Evolutionary conservation across 2,329 filamentous ascomycete genomes (phyloP), one percentile per base, ranked within the genome.

Genomic region (Penicillium sp.): DNA sequence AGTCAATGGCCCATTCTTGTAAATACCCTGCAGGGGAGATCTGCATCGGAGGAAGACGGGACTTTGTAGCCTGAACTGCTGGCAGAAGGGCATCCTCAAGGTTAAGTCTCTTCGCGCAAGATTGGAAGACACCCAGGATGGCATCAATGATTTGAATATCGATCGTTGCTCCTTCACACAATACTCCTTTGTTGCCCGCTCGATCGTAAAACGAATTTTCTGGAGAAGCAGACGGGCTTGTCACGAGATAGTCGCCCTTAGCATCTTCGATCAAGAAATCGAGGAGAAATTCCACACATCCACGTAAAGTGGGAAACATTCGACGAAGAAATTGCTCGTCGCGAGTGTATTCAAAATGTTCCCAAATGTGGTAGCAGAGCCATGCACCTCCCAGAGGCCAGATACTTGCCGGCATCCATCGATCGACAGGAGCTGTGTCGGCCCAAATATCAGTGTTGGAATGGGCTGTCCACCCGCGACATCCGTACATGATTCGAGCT

Each of bases 331-430:
- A 66, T 1, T 11, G 26, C 6, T 47, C 47, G 38, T 69, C 56
- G 7, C 62, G 52, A 2, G 76, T 78, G 60, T 84, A 85, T 32
- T 79, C 77, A 64, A 77, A 85, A 60, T 81, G 76, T 53, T 85
- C 81, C 68, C 76, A 81, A 1, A 85, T 78, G 57, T 85, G 81
- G 55, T 82, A 79, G 75, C 83, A 83, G 72, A 84, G 78, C 83
- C 83, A 86, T 1, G 81, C 80, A 1, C 78, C 76, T 0, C 79
- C 73, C 61, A 79, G 67, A 0, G 76, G 78, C 27, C 69, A 72
- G 39, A 67, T 67, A 39, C 65, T 61, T 10, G 72, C 75, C 64
- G 77, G 77, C 34, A 71, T 65, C 30, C 75, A 76, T 19, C 73
- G 70, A 43, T 74, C 73, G 43, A 79, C 78, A 62, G 81, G 79